Evolutionary conservation across 805 yeast species (phyloP).

Genomic region (Kuraishia cidri): DNA sequence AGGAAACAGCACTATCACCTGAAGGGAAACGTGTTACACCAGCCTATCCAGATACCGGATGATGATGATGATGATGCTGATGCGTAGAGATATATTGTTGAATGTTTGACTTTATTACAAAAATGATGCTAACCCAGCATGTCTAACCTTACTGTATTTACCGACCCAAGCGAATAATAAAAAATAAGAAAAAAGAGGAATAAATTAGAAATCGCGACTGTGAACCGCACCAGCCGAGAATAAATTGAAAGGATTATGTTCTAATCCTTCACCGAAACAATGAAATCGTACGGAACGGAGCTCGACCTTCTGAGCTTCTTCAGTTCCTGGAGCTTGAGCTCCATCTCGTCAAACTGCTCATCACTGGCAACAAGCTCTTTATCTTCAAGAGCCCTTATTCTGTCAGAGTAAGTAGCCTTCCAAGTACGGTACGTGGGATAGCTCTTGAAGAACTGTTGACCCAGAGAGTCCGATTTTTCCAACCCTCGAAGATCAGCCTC

Average conservation of each 20-base stretch:
- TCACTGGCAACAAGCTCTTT: constrained; percentile 9
- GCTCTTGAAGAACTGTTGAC: constrained; percentile 11
- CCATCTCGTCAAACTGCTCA: constrained; percentile 8
- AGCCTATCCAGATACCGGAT: constrained; percentile 24
- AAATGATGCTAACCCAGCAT: too few relatives aligned
- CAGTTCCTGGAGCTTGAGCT: constrained; percentile 9
- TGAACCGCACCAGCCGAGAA: too few relatives aligned
- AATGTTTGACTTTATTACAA: too few relatives aligned
- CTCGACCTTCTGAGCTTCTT: constrained; percentile 6
- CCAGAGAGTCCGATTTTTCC: constrained; percentile 12
- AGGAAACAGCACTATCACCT: constrained; percentile 73
- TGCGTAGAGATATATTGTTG: not conserved
- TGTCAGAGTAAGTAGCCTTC: constrained; percentile 8
- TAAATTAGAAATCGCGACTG: too few relatives aligned
- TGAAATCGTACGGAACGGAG: constrained; percentile 3
- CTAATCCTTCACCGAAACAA: not conserved
- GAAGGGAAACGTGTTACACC: constrained; percentile 39
- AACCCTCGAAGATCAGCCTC: too few relatives aligned
- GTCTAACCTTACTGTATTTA: too few relatives aligned
- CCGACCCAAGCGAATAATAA: too few relatives aligned
- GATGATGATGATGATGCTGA: constrained; percentile 17
- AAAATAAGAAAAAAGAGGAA: too few relatives aligned
- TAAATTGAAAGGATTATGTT: too few relatives aligned
- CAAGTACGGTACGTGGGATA: constrained; percentile 15
- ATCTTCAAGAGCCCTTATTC: constrained; percentile 8